Conservation (phyloP, 225 moss, liverwort and hornwort species). For the Thuidium tamariscinum region DNA sequence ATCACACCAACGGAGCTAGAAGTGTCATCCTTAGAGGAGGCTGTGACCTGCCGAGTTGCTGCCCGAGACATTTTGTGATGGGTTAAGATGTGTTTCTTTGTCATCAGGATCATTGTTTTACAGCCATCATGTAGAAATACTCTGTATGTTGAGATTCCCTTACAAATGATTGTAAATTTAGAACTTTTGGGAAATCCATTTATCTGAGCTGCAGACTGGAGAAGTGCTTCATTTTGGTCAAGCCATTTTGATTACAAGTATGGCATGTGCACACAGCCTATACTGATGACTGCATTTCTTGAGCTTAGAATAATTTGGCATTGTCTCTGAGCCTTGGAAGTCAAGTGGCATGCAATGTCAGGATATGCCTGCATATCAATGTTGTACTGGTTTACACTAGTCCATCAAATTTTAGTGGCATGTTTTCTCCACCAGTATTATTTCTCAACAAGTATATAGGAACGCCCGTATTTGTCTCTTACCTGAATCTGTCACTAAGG, state of each 20-base stretch:
- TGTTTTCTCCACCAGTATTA: background rate
- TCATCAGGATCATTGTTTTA: background rate
- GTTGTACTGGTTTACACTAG: background rate
- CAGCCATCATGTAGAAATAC: background rate
- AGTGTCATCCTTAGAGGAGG: slow-evolving; percentile 73
- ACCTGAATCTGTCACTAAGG: background rate
- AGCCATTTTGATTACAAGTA: background rate
- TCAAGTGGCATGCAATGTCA: background rate
- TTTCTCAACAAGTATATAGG: background rate
- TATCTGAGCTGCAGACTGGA: background rate
- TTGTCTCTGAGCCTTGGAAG: background rate
- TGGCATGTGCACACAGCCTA: background rate
- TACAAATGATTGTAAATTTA: background rate
- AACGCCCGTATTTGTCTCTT: background rate
- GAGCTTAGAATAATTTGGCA: background rate
- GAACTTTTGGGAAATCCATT: background rate
- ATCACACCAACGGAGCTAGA: slow-evolving; percentile 69
- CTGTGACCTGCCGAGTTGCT: slow-evolving; percentile 79
- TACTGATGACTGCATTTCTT: background rate
- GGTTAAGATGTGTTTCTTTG: background rate
- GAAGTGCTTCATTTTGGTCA: background rate
- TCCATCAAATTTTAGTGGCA: background rate
- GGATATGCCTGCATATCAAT: background rate
- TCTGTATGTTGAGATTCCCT: background rate
- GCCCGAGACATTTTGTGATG: slow-evolving; percentile 69